Evolutionary conservation across 1,139 yeast species (phyloP).

Genomic region (Waltiozyma sp.): DNA sequence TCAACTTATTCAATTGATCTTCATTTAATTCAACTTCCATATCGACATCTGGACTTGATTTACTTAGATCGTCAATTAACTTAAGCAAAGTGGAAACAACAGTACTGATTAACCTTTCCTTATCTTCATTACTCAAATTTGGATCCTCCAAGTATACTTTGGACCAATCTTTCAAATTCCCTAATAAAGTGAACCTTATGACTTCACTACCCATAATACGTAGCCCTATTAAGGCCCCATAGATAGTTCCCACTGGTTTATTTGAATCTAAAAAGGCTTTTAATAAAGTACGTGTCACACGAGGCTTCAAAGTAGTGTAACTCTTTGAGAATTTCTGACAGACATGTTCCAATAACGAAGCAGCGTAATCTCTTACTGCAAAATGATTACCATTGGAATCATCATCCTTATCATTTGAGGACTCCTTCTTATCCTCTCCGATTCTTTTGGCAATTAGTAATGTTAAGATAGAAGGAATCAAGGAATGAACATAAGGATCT

Average conservation of each 20-base stretch:
- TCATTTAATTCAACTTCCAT: constrained; percentile 27
- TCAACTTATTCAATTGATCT: constrained; percentile 35
- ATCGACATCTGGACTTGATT: constrained; percentile 23
- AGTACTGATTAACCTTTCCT: constrained; percentile 33
- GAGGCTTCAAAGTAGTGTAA: constrained; percentile 82
- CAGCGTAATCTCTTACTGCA: constrained; percentile 81
- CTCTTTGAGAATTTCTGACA: constrained; percentile 73
- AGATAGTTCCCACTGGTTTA: constrained; percentile 79
- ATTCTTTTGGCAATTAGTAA: constrained; percentile 78
- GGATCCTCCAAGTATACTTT: constrained; percentile 32
- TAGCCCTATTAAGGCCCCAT: constrained; percentile 84
- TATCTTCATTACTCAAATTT: constrained; percentile 29
- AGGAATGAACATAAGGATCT: constrained; percentile 92
- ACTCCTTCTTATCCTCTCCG: constrained; percentile 36
- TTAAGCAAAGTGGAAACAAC: constrained; percentile 44
- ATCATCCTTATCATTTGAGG: constrained; percentile 7
- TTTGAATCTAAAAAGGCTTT: constrained; percentile 76
- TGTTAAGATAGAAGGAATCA: constrained; percentile 92
- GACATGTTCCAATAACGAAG: constrained; percentile 69
- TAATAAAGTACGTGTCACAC: constrained; percentile 85
- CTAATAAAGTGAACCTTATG: constrained; percentile 70
- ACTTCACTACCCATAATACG: constrained; percentile 82
- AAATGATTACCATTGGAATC: constrained; percentile 19
- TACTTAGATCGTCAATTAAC: constrained; percentile 23
- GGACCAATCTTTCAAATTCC: constrained; percentile 78